Base-by-base conservation (phyloP, 176 grass and related monocot species). In the Calamus simplicifolius region DNA sequence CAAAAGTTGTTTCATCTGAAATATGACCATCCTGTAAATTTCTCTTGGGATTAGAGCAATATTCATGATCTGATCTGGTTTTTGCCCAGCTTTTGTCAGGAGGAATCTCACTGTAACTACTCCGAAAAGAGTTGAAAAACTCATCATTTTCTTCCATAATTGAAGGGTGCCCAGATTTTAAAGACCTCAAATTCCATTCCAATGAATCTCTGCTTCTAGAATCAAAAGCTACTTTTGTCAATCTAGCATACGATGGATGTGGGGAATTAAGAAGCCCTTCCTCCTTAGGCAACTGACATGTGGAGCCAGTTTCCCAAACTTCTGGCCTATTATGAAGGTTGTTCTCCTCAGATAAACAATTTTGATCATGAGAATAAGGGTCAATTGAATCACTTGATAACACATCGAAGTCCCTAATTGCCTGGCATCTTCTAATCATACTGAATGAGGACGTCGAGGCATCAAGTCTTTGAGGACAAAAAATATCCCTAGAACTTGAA, bases 361-460 rank as follows among this genome's bases (percentile, higher is more conserved):
- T 29, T 65, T 79, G 26, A 72, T 72, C 48, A 68, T 68, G 21
- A 49, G 48, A 52, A 72, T 72, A 50, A 68, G 52, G 29, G 14
- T 57, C 49, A 69, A 31, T 13, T 19, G 27, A 53, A 62, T 21
- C 57, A 72, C 5, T 38, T 61, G 49, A 62, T 25, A 29, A 48
- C 15, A 50, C 26, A 62, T 72, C 29, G 5, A 70, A 52, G 57
- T 57, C 67, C 27, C 48, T 61, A 56, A n/a, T 58, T 77, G 38
- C 57, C 16, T 58, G 80, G 67, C 51, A 76, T 54, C 75, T 69
- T 82, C 69, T 69, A 69, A 73, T 73, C 59, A 68, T 27, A 66
- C 27, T 49, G 31, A 38, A 68, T 57, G 62, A 87, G 54, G 18
- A 21, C 23, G 27, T 68, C 16, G 71, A 58, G 50, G 68, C 57